These are phyloP conservation scores for Collybia nuda DNA, from an alignment of 768 basidiomycete species.

Conservation along the genomic window DNA sequence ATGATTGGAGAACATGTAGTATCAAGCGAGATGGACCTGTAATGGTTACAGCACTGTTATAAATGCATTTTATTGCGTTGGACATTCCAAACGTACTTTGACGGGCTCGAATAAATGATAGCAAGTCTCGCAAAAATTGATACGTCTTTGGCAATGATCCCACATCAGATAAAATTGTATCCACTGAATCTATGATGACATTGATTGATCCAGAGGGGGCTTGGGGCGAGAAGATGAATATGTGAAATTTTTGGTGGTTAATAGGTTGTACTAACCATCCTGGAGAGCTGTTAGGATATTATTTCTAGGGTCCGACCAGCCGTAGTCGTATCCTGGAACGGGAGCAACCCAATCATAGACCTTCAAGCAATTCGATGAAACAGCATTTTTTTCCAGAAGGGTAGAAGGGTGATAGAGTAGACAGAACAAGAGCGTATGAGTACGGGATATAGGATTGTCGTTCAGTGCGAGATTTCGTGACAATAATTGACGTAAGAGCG, in stretches of 20 bases:
- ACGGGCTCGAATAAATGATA: constrained; percentile 42
- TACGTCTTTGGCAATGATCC: constrained; percentile 54
- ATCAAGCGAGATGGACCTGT: constrained; percentile 58
- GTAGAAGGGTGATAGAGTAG: constrained; percentile 54
- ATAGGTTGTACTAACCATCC: constrained; percentile 29
- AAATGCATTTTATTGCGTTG: constrained; percentile 3
- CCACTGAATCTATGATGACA: constrained; percentile 72
- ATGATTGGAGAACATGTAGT: constrained; percentile 52
- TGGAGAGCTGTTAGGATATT: constrained; percentile 42
- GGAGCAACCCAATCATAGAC: constrained; percentile 49
- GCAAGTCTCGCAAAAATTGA: constrained; percentile 48
- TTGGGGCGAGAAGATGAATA: background rate
- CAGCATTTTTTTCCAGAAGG: constrained; percentile 25
- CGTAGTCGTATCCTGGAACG: constrained; percentile 53
- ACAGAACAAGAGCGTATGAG: constrained; percentile 48
- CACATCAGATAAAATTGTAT: constrained; percentile 61
- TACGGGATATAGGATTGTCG: constrained; percentile 8
- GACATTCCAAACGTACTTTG: constrained; percentile 39
- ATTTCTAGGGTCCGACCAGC: constrained; percentile 27
- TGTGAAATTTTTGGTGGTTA: constrained; percentile 1
- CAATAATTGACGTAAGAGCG: constrained; percentile 51
- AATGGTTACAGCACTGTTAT: background rate
- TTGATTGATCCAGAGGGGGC: constrained; percentile 48
- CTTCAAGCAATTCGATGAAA: constrained; percentile 27
- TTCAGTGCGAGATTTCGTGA: constrained; percentile 16